A percentile compares a stretch with the other conserved stretches of the same genome.
phyloP scores from a whole-genome alignment of 2,329 filamentous ascomycete species.

The Mollisia scopiformis region DNA sequence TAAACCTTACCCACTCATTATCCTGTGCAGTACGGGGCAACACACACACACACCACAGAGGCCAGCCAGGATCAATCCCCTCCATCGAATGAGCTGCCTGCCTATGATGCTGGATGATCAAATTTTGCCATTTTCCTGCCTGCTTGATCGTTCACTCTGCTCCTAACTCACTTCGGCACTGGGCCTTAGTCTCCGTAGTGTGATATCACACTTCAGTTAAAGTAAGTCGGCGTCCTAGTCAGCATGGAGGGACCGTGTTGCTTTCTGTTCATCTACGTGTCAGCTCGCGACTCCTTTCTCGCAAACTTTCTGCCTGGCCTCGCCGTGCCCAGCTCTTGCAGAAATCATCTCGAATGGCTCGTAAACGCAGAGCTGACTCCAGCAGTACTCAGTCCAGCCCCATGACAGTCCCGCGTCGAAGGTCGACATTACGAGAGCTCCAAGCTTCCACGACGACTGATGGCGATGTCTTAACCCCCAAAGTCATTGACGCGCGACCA shows the following conservation, averaged over 20 bases:
- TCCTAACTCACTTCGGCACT: slow-evolving; percentile 9
- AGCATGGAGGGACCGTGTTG: slow-evolving; percentile 21
- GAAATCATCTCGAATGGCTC: slow-evolving; percentile 32
- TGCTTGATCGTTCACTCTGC: background rate
- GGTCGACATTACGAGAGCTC: slow-evolving; percentile 48
- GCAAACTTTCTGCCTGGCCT: slow-evolving; percentile 4
- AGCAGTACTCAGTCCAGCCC: slow-evolving; percentile 37
- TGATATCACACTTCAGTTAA: slow-evolving; percentile 9
- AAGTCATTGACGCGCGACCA: slow-evolving; percentile 57
- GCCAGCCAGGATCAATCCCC: slow-evolving; percentile 4
- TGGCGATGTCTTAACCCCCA: slow-evolving; percentile 44
- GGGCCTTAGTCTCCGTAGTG: slow-evolving; percentile 11
- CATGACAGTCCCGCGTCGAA: slow-evolving; percentile 49
- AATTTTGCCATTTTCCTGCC: slow-evolving; percentile 5
- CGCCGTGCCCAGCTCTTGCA: slow-evolving; percentile 4
- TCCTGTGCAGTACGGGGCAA: background rate
- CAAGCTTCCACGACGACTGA: slow-evolving; percentile 44
- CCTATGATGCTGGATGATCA: slow-evolving; percentile 12
- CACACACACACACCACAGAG: no score
- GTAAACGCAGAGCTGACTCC: slow-evolving; percentile 39
- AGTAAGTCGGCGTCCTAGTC: slow-evolving; percentile 12
- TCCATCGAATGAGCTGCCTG: slow-evolving; percentile 5
- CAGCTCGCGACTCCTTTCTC: slow-evolving; percentile 16
- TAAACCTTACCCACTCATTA: background rate
- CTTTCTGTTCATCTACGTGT: slow-evolving; percentile 23